Conservation (phyloP, 2,329 filamentous ascomycete genomes). For the Knufia fluminis region DNA sequence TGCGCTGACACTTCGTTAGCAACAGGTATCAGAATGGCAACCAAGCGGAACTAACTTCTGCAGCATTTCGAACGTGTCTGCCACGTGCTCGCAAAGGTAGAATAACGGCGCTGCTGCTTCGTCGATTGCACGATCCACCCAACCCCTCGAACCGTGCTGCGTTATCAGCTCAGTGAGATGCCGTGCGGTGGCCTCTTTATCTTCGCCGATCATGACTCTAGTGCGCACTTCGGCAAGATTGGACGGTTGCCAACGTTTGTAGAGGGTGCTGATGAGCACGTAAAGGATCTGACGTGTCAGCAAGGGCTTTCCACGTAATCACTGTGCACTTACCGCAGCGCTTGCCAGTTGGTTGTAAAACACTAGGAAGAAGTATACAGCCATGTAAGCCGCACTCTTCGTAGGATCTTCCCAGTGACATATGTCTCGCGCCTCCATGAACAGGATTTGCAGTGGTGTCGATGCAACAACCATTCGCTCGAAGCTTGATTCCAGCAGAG, state of each 20-base stretch:
- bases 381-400: slow-evolving; percentile 11
- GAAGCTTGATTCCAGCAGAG: slow-evolving; percentile 6
- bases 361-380: slow-evolving; percentile 12
- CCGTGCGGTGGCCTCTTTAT: slow-evolving; percentile 6
- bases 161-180: slow-evolving; percentile 10
- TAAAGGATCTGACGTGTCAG: slow-evolving; percentile 9
- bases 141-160: slow-evolving; percentile 12
- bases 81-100: slow-evolving; percentile 2
- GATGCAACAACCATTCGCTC: slow-evolving; percentile 13
- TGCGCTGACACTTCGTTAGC: slow-evolving; percentile 4
- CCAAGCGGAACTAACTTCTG: slow-evolving; percentile 7
- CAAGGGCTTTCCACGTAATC: neutral
- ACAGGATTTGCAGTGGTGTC: slow-evolving; percentile 9
- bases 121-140: slow-evolving; percentile 11
- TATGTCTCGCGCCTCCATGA: slow-evolving; percentile 11
- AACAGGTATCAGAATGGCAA: neutral
- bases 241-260: slow-evolving; percentile 7
- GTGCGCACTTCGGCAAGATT: slow-evolving; percentile 5
- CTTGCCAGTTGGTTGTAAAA: slow-evolving; percentile 11
- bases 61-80: slow-evolving; percentile 12
- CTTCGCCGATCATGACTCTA: slow-evolving; percentile 5
- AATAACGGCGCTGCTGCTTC: slow-evolving; percentile 7
- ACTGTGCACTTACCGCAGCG: slow-evolving; percentile 4
- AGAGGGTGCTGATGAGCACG: slow-evolving; percentile 9
- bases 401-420: slow-evolving; percentile 11